Conservation (phyloP, 1,284 basidiomycete genomes). For the Leucoagaricus sp. region DNA sequence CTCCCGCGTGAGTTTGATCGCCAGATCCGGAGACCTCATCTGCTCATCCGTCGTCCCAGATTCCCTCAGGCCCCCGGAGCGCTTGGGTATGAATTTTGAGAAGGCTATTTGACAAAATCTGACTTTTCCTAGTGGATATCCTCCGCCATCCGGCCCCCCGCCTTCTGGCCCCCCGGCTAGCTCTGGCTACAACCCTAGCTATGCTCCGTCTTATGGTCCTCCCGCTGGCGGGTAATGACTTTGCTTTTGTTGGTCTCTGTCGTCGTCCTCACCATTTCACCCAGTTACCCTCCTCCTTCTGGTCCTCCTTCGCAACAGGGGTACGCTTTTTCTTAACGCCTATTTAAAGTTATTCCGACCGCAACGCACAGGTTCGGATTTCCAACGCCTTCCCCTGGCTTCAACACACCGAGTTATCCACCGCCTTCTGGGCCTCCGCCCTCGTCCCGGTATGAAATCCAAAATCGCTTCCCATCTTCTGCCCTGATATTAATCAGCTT, state of each 20-base stretch:
- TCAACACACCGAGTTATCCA: slow-evolving; percentile 11
- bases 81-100: neutral
- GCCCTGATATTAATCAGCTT: neutral
- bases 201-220: slow-evolving; percentile 15
- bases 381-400: slow-evolving; percentile 9
- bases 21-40: neutral
- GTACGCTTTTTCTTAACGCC: slow-evolving; percentile 19
- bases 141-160: slow-evolving; percentile 9
- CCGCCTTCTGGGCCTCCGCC: slow-evolving; percentile 28
- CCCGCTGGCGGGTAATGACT: slow-evolving; percentile 13
- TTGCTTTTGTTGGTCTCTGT: neutral
- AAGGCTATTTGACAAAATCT: neutral
- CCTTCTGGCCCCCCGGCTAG: slow-evolving; percentile 9
- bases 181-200: slow-evolving; percentile 16
- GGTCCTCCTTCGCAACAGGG: slow-evolving; percentile 23
- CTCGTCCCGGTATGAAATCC: too few relatives aligned
- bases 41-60: neutral
- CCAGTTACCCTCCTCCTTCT: slow-evolving; percentile 32
- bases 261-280: too few relatives aligned
- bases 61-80: slow-evolving; percentile 9
- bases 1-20: slow-evolving; percentile 6
- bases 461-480: neutral
- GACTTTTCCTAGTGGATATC: slow-evolving; percentile 1
- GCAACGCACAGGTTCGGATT: slow-evolving; percentile 2
- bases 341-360: neutral